These are phyloP conservation scores for Myxozyma neotropica DNA, from an alignment of 805 yeast genomes.

Conservation along the genomic window DNA sequence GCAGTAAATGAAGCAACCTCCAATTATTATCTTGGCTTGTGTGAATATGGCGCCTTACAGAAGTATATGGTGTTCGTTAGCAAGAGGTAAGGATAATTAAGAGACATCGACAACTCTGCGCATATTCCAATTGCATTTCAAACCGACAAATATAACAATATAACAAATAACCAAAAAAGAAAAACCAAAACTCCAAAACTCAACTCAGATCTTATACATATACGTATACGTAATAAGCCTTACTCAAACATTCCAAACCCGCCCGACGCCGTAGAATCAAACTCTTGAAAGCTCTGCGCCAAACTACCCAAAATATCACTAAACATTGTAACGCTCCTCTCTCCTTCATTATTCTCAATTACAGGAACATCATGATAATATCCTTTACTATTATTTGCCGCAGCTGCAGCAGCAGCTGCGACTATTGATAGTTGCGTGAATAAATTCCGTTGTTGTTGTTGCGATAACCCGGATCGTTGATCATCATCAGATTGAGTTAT, in stretches of 20 bases:
- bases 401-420: not conserved
- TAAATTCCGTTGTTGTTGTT: not conserved
- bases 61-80: too few species aligned
- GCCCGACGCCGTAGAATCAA: conserved; percentile 27
- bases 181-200: not conserved
- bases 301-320: conserved; percentile 18
- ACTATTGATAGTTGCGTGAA: not conserved
- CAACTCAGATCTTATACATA: not conserved
- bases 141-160: not conserved
- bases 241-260: conserved; percentile 14
- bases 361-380: not conserved
- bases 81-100: too few species aligned
- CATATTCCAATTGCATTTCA: not conserved
- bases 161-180: not conserved
- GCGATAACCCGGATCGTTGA: not conserved
- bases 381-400: not conserved
- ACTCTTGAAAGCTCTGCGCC: conserved; percentile 27
- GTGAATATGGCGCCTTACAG: too few species aligned
- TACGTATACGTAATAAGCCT: not conserved
- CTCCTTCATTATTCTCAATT: not conserved
- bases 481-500: not conserved
- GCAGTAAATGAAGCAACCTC: too few species aligned
- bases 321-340: conserved; percentile 7
- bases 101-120: too few species aligned
- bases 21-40: too few species aligned